Conservation (phyloP, 208 protist genomes). For the Perkinsela sp. region DNA sequence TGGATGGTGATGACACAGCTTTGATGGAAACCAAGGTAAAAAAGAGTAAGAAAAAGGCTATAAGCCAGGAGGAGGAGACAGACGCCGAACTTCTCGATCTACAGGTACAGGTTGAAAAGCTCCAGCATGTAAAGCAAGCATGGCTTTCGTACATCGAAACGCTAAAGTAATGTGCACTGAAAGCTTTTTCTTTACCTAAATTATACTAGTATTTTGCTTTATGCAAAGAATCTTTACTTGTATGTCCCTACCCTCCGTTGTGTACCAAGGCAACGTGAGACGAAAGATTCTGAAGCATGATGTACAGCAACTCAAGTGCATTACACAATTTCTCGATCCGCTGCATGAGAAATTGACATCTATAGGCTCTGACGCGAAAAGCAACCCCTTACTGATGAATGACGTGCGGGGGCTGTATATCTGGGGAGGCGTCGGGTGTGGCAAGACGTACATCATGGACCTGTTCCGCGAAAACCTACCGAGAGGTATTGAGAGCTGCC, state of each 20-base stretch:
- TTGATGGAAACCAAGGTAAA: too few relatives aligned
- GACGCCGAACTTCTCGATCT: too few relatives aligned
- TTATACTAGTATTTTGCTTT: neutral
- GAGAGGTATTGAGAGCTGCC: constrained; percentile 31
- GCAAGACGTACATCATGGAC: constrained; percentile 84
- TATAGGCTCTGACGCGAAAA: neutral
- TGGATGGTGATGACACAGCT: too few relatives aligned
- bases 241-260: neutral
- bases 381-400: neutral
- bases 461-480: constrained; percentile 60
- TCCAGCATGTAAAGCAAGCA: neutral
- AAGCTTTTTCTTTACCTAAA: neutral
- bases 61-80: too few relatives aligned
- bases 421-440: constrained; percentile 76
- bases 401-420: constrained; percentile 68
- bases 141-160: neutral
- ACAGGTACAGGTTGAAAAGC: neutral
- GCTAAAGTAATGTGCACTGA: neutral
- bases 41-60: too few relatives aligned
- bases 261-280: neutral
- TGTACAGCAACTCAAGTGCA: neutral
- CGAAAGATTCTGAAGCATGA: neutral
- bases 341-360: neutral
- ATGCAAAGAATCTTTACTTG: neutral
- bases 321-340: neutral